These are phyloP conservation scores for Suillus variegatus DNA, from an alignment of 768 basidiomycete genomes.

Conservation along the genomic window DNA sequence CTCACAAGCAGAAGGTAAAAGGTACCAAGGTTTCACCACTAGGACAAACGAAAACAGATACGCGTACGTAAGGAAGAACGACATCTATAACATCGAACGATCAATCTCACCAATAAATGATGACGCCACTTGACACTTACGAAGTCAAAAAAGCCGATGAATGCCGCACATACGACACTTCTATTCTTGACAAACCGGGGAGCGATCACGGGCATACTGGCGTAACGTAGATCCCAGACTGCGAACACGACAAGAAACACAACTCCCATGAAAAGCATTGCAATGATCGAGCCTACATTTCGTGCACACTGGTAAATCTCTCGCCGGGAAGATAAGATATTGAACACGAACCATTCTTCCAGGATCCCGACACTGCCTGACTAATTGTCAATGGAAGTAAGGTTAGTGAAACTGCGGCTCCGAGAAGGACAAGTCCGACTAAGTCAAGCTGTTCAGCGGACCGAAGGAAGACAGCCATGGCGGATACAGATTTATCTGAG, in stretches of 20 bases:
- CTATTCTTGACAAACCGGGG: conserved; percentile 57
- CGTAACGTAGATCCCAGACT: conserved; percentile 50
- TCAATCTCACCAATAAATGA: background rate
- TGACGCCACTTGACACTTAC: conserved; percentile 30
- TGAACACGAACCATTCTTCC: conserved; percentile 46
- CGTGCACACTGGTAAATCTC: conserved; percentile 5
- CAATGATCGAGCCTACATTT: conserved; percentile 48
- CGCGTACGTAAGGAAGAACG: conserved; percentile 69
- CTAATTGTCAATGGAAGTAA: conserved; percentile 57
- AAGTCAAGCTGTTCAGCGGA: conserved; percentile 44
- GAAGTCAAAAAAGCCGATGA: conserved; percentile 68
- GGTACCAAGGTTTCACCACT: conserved; percentile 50
- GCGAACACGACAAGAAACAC: conserved; percentile 43
- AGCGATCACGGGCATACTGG: conserved; percentile 61
- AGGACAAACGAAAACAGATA: conserved; percentile 73
- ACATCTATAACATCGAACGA: conserved; percentile 39
- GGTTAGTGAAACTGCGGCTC: conserved; percentile 49
- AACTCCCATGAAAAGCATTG: conserved; percentile 51
- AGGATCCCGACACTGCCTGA: conserved; percentile 37
- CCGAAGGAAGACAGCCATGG: conserved; percentile 16
- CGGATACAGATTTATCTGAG: background rate
- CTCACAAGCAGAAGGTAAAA: background rate
- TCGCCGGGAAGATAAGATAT: background rate
- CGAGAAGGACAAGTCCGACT: conserved; percentile 53
- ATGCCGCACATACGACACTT: conserved; percentile 57